Base-by-base conservation (phyloP, 352 stramenopile genomes). In the Pythium dissimile region DNA sequence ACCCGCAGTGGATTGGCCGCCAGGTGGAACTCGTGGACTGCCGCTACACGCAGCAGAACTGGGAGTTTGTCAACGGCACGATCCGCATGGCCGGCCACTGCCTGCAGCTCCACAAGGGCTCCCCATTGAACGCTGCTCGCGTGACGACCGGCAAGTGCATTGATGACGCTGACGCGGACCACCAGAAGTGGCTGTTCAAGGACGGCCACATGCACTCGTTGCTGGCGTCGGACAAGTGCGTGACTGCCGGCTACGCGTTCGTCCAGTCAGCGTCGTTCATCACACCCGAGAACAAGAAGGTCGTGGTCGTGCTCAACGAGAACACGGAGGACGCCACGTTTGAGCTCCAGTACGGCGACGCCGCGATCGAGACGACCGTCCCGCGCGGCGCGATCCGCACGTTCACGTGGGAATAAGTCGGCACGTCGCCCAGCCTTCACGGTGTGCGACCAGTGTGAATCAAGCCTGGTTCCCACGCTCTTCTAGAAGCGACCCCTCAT, bases 241-340 rank as follows among this genome's bases (percentile, higher is more conserved):
- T 92, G 48, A 92, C 84, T 15, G 84, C 76, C 0, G 84, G 84
- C 1, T 94, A 92, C 61, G 66, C 80, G 16, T 89, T 94, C 53
- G 68, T 88, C 16, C 84, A 92, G 58, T 69, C 81, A 0, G 52
- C 67, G 28, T 73, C 80, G 1, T 94, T 94, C 47, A 67, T 86
- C 48, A 94, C 82, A 10, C 85, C 85, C 1, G 60, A 80, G 24
- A 71, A 89, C 60, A 77, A 75, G 47, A 90, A 80, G 49, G 81
- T 94, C 30, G 68, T 89, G 47, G 83, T 94, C 12, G 80, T 92
- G 28, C 66, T 94, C 56, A 94, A 94, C 58, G 82, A 92, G 49
- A 92, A 94, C 71, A 87, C 80, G 23, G 82, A 91, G 52, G 70
- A 80, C 18, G 80, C 75, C 0, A 49, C 73, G 28, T 91, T 94